These are phyloP conservation scores for Solanum dulcamara DNA, from an alignment of 257 asterid species.

Conservation along the genomic window DNA sequence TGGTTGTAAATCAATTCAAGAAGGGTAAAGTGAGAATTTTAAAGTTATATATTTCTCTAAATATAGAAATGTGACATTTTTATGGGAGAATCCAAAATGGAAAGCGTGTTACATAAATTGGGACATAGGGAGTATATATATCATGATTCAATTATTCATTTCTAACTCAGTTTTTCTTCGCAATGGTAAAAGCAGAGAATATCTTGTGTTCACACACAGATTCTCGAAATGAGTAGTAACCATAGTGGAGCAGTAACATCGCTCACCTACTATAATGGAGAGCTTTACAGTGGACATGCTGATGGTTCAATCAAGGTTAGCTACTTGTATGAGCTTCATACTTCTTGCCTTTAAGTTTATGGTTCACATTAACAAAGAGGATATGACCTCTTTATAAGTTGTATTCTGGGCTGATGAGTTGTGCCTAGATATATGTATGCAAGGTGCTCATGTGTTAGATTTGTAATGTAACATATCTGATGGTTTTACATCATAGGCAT, in stretches of 20 bases:
- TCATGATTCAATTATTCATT: background rate
- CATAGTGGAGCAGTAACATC: conserved; percentile 72
- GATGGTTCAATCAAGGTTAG: conserved; percentile 83
- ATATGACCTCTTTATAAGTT: background rate
- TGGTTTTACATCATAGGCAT: conserved; percentile 35
- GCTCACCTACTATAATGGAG: conserved; percentile 72
- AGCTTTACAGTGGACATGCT: conserved; percentile 64
- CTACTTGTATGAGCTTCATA: background rate
- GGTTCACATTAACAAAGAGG: background rate
- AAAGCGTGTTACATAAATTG: background rate
- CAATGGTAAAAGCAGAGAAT: conserved; percentile 53
- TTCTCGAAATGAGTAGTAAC: conserved; percentile 53
- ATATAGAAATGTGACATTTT: background rate
- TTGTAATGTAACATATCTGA: background rate
- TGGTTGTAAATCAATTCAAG: background rate
- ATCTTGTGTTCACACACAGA: conserved; percentile 87
- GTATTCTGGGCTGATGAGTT: background rate
- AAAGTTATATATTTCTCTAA: background rate
- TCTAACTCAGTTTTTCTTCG: background rate
- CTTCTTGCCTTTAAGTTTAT: background rate
- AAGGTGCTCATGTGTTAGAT: background rate
- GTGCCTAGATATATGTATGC: background rate
- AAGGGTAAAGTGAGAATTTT: background rate
- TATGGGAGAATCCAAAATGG: background rate
- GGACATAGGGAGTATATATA: background rate